These are phyloP conservation scores for Mimosa pudica DNA, from an alignment of 306 rosid species.

Conservation along the genomic window DNA sequence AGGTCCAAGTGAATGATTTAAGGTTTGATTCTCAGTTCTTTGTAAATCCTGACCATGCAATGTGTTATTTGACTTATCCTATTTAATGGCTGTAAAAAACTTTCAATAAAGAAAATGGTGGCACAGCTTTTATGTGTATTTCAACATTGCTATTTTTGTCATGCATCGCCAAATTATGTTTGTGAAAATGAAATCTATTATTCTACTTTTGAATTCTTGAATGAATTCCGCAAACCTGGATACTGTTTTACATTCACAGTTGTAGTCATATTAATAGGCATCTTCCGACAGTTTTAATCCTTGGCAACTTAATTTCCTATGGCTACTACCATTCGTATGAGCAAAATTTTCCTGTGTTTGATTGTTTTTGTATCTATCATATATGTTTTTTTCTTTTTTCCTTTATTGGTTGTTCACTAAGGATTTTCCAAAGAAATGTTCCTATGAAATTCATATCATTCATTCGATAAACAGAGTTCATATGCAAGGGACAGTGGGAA, in stretches of 20 bases:
- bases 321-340: not conserved
- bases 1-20: conserved; percentile 76
- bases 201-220: conserved; percentile 26
- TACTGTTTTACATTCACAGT: not conserved
- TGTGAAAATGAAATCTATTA: conserved; percentile 25
- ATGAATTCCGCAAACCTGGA: not conserved
- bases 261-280: conserved; percentile 10
- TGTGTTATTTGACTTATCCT: conserved; percentile 2
- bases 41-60: conserved; percentile 13
- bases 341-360: not conserved
- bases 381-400: not conserved
- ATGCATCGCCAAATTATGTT: not conserved
- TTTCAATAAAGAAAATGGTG: conserved; percentile 13
- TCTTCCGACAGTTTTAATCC: conserved; percentile 24
- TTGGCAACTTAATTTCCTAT: conserved; percentile 2
- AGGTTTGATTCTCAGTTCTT: conserved; percentile 57
- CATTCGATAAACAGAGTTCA: not conserved
- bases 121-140: not conserved
- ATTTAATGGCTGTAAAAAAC: conserved; percentile 10
- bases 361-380: conserved; percentile 17
- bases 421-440: not conserved
- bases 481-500: not conserved
- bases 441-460: not conserved
- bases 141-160: not conserved
- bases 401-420: not conserved